Conservation (phyloP, 306 rosid genomes). For the Abrus precatorius region DNA sequence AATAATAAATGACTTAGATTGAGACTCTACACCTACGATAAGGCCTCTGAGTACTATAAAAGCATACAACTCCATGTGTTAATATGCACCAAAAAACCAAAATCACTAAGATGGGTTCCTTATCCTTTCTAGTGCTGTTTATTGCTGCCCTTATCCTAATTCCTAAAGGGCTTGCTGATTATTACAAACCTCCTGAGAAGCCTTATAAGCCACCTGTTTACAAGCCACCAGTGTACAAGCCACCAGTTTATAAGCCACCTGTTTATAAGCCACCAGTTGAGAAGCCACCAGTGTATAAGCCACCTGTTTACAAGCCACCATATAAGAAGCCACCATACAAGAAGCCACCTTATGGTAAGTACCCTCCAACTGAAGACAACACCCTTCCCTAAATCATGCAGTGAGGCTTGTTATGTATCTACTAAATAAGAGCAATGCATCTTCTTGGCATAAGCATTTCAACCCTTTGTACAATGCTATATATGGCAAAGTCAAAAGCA, state of each 20-base stretch:
- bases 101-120: conserved; percentile 10
- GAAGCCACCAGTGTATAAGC: conserved; percentile 3
- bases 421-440: conserved; percentile 1
- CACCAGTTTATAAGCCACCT: background rate
- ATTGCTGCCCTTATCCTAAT: conserved; percentile 29
- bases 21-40: conserved; percentile 8
- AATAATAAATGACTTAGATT: conserved; percentile 26
- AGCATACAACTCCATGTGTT: background rate
- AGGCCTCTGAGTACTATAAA: conserved; percentile 7
- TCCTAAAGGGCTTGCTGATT: conserved; percentile 24
- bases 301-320: background rate
- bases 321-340: conserved; percentile 21
- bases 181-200: background rate
- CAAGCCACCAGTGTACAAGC: background rate
- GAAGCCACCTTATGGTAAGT: conserved; percentile 27
- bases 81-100: background rate
- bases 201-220: background rate
- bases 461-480: background rate
- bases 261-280: background rate
- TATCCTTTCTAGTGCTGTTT: conserved; percentile 16
- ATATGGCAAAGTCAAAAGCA: background rate
- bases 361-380: background rate
- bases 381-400: background rate
- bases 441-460: background rate
- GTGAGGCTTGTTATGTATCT: background rate